A percentile compares a stretch with the other conserved stretches of the same genome.
Conservation (phyloP, 1,284 basidiomycete species). For the Ceratobasidium sp. region DNA sequence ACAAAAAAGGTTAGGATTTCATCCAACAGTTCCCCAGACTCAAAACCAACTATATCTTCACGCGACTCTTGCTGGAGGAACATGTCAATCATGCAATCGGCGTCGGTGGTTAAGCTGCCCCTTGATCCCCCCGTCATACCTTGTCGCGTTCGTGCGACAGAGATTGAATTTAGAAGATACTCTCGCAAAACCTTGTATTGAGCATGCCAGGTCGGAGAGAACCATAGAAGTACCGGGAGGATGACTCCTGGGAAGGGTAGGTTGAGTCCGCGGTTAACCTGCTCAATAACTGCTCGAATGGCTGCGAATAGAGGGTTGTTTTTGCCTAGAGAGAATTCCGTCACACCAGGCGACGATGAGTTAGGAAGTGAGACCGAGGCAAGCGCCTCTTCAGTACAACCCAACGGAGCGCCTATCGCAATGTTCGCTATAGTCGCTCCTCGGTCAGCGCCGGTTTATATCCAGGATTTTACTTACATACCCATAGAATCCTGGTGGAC, state of each 20-base stretch:
- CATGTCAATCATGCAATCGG: slow-evolving; percentile 23
- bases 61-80: slow-evolving; percentile 20
- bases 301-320: not conserved
- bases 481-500: not conserved
- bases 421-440: not conserved
- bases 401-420: not conserved
- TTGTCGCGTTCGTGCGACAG: not conserved
- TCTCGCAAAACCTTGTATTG: no score
- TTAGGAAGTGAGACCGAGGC: not conserved
- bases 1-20: slow-evolving; percentile 20
- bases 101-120: slow-evolving; percentile 2
- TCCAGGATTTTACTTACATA: not conserved
- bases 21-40: not conserved
- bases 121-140: no score
- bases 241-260: slow-evolving; percentile 15
- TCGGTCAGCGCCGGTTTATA: not conserved
- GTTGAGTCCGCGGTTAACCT: not conserved
- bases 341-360: not conserved
- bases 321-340: not conserved
- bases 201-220: slow-evolving; percentile 4
- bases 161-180: not conserved
- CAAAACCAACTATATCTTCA: not conserved
- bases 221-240: slow-evolving; percentile 5
- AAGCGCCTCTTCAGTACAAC: not conserved
- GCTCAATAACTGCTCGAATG: not conserved